Evolutionary conservation across 2,329 filamentous ascomycete genomes (phyloP).

Genomic region (Aspergillus ruber): DNA sequence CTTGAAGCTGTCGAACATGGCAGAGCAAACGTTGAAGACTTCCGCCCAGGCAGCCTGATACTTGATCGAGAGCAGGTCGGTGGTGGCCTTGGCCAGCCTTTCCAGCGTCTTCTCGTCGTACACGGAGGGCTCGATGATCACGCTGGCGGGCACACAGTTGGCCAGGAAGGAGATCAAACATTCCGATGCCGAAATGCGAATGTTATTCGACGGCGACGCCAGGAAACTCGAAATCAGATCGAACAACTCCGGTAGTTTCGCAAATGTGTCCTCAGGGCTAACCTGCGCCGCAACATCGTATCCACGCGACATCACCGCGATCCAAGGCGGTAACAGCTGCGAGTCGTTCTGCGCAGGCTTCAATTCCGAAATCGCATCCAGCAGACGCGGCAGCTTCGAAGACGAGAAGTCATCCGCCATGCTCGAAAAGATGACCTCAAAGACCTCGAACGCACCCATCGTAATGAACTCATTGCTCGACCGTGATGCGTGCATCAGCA

Average conservation of each 20-base stretch:
- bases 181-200: slow-evolving; percentile 88
- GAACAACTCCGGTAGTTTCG: slow-evolving; percentile 81
- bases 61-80: slow-evolving; percentile 74
- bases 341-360: slow-evolving; percentile 90
- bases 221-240: slow-evolving; percentile 73
- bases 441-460: slow-evolving; percentile 93
- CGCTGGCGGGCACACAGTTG: slow-evolving; percentile 77
- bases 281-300: slow-evolving; percentile 91
- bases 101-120: slow-evolving; percentile 87
- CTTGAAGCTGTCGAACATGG: slow-evolving; percentile 77
- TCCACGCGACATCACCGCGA: slow-evolving; percentile 86
- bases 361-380: slow-evolving; percentile 87
- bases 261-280: slow-evolving; percentile 83
- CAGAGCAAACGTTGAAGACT: slow-evolving; percentile 79
- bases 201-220: slow-evolving; percentile 82
- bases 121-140: slow-evolving; percentile 80
- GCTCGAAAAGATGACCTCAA: slow-evolving; percentile 90
- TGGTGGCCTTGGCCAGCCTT: slow-evolving; percentile 65
- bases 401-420: slow-evolving; percentile 85
- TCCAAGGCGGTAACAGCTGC: slow-evolving; percentile 90
- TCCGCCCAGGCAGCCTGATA: slow-evolving; percentile 94
- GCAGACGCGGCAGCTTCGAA: slow-evolving; percentile 77
- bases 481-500: slow-evolving; percentile 79
- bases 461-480: slow-evolving; percentile 93
- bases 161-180: slow-evolving; percentile 88